Conservation (phyloP, 345 rosid species). For the Diplotaxis tenuifolia region DNA sequence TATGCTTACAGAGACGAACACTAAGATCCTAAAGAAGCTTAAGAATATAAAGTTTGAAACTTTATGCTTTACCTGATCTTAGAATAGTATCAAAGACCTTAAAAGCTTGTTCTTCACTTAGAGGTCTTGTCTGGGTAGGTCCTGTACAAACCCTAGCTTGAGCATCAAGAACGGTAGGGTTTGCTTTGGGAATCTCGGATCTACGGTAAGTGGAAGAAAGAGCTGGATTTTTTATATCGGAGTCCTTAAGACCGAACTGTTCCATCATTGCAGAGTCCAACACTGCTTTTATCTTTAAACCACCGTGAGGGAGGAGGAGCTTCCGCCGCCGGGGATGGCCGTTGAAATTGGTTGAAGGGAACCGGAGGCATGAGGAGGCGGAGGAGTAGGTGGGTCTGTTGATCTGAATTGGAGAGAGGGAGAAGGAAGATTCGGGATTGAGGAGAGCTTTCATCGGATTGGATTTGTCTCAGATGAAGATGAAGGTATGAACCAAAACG, state of each 20-base stretch:
- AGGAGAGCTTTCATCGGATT: constrained; percentile 61
- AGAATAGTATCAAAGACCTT: constrained; percentile 72
- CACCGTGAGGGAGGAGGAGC: background rate
- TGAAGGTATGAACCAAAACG: background rate
- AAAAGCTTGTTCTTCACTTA: constrained; percentile 69
- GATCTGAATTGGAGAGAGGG: constrained; percentile 36
- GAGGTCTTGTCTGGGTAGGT: constrained; percentile 82
- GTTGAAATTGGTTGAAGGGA: constrained; percentile 16
- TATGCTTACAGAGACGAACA: background rate
- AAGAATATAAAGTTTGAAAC: constrained; percentile 11
- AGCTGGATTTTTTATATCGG: constrained; percentile 63
- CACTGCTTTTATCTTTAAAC: constrained; percentile 37
- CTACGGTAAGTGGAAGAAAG: constrained; percentile 71
- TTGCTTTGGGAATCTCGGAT: constrained; percentile 62
- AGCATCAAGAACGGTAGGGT: constrained; percentile 84
- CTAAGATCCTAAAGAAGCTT: background rate
- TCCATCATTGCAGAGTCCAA: constrained; percentile 54
- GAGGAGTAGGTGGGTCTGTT: constrained; percentile 18
- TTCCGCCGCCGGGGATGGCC: constrained; percentile 36
- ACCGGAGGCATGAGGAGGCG: constrained; percentile 31
- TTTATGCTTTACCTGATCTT: constrained; percentile 55
- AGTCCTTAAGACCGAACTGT: constrained; percentile 59
- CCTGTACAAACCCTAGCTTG: constrained; percentile 98
- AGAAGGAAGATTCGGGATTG: constrained; percentile 39
- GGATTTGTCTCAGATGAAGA: constrained; percentile 2